Base-by-base conservation (phyloP, 768 basidiomycete species). In the Suillus decipiens region DNA sequence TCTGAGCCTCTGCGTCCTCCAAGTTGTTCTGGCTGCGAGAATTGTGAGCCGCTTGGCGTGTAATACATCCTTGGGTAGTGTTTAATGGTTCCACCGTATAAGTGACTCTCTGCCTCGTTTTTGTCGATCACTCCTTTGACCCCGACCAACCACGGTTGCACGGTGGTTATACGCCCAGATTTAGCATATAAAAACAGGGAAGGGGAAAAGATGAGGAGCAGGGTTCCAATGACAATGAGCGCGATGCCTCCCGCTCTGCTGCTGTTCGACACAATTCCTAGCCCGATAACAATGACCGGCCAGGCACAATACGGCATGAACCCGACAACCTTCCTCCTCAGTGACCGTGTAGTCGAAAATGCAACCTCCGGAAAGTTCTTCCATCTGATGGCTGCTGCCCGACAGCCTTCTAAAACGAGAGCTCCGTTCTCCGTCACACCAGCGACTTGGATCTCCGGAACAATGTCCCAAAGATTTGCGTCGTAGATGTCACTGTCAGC, bases 61-160 rank as follows among this genome's bases (percentile, higher is more conserved):
- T 17, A 9, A 42, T 7, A 19, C 41, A 42, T 37, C 31, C 64
- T 63, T 19, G 50, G 63, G 42, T 33, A 61, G 19, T 59, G 39
- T 5, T 42, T 53, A 34, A 53, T 22, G 0, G 65, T 47, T 8
- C 63, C 63, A 1, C 69, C 68, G 7, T 69, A 69, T 39, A 69
- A 33, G 28, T 60, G 65, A n/a, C 41, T 22, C 17, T 60, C 36
- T 15, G 55, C 68, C 28, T 28, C 3, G 28, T 28, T 28, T 28
- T 3, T 28, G 3, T 28, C 28, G 28, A 28, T 28, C 28, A 28
- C 28, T 28, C 28, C 69, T 22, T 69, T 70, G 31, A 69, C 62
- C 5, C 69, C 69, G 2, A 70, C 62, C n/a, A 70, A 36, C 69
- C 69, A 70, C 2, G 69, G 69, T 24, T 70, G 63, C 2, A 61